Conservation (phyloP, 768 basidiomycete species). For the Hygrophorus pudorinus region DNA sequence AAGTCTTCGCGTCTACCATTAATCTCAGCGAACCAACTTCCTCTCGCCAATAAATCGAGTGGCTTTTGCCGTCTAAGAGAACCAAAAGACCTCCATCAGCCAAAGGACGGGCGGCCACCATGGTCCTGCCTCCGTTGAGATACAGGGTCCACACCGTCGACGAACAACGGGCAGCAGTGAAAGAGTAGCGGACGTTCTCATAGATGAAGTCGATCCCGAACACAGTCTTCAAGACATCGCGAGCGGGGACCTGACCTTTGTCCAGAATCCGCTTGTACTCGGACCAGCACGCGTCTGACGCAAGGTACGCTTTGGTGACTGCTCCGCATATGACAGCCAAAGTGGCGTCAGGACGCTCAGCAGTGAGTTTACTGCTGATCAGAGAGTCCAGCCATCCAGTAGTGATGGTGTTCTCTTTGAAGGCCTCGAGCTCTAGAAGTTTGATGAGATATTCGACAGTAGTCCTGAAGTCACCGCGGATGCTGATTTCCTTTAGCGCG, state of each 20-base stretch:
- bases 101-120: constrained; percentile 86
- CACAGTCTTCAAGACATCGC: constrained; percentile 92
- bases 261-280: constrained; percentile 95
- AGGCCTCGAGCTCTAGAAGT: constrained; percentile 89
- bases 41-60: constrained; percentile 96
- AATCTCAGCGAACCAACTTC: constrained; percentile 90
- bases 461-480: constrained; percentile 96
- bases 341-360: constrained; percentile 88
- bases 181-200: constrained; percentile 89
- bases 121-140: constrained; percentile 88
- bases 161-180: constrained; percentile 90
- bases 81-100: constrained; percentile 94
- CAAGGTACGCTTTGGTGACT: constrained; percentile 88
- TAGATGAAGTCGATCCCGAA: constrained; percentile 97
- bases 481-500: constrained; percentile 94
- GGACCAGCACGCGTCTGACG: constrained; percentile 78
- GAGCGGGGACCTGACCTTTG: constrained; percentile 95
- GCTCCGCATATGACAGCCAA: constrained; percentile 95
- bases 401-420: constrained; percentile 95
- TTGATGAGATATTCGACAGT: constrained; percentile 99
- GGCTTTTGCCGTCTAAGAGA: constrained; percentile 86
- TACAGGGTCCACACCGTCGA: constrained; percentile 87
- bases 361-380: constrained; percentile 94
- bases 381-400: constrained; percentile 98
- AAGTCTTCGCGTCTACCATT: constrained; percentile 96